Percentiles rank a stretch among this genome's conserved stretches.
Evolutionary conservation across 2,329 filamentous ascomycete genomes (phyloP).

Genomic region (Coleophoma cylindrospora): DNA sequence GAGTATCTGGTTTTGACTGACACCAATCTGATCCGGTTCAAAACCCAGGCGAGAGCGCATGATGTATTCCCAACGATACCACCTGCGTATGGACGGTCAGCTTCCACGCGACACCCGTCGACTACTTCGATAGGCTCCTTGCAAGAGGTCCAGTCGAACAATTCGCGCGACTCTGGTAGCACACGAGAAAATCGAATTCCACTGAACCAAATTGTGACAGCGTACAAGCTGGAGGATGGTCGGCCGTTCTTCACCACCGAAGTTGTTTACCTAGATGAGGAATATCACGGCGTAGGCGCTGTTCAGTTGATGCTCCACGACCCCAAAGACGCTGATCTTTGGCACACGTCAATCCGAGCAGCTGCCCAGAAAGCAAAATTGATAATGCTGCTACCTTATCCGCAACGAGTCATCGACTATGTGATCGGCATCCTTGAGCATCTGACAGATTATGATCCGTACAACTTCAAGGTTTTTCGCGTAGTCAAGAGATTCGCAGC

Average conservation of each 20-base stretch:
- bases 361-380: conserved; percentile 51
- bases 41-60: conserved; percentile 59
- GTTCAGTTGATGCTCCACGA: conserved; percentile 61
- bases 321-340: conserved; percentile 58
- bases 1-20: conserved; percentile 70
- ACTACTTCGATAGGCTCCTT: conserved; percentile 54
- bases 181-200: conserved; percentile 50
- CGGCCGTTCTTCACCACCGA: conserved; percentile 63
- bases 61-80: conserved; percentile 55
- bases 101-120: conserved; percentile 47
- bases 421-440: conserved; percentile 57
- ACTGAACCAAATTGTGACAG: conserved; percentile 61
- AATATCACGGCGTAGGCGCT: conserved; percentile 52
- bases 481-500: conserved; percentile 58
- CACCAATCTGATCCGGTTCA: conserved; percentile 62
- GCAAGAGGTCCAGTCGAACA: conserved; percentile 54
- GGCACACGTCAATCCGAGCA: conserved; percentile 57
- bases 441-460: conserved; percentile 63
- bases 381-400: conserved; percentile 45
- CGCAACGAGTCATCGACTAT: conserved; percentile 56
- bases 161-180: conserved; percentile 34
- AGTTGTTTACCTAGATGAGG: conserved; percentile 63
- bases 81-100: conserved; percentile 32
- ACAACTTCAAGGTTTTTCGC: conserved; percentile 63
- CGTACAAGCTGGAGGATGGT: conserved; percentile 63